Percentiles rank a stretch among this genome's conserved stretches.
phyloP scores from a whole-genome alignment of 2,329 filamentous ascomycete species.

The Fusarium pseudograminearum region DNA sequence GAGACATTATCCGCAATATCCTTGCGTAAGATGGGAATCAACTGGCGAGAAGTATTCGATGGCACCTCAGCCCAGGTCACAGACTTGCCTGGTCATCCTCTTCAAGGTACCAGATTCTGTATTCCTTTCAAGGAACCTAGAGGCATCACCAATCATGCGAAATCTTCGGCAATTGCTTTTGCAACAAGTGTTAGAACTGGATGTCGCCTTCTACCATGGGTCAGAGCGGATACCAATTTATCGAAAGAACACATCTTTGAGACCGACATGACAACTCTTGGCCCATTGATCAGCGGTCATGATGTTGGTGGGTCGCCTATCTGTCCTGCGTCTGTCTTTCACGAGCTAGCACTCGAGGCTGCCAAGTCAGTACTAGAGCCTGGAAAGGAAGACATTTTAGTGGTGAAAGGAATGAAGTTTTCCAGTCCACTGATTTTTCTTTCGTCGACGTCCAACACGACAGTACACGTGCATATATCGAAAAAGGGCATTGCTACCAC shows the following conservation, averaged over 20 bases:
- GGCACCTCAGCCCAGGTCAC: neutral
- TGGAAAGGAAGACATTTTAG: neutral
- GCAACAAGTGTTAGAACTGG: neutral
- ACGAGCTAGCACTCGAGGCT: slow-evolving; percentile 8
- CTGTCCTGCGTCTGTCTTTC: slow-evolving; percentile 6
- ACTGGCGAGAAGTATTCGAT: neutral
- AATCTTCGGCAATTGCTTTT: too few species aligned
- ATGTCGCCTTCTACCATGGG: neutral
- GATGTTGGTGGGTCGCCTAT: slow-evolving; percentile 5
- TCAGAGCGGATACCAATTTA: neutral
- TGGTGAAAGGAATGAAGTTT: neutral
- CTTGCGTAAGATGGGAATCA: neutral
- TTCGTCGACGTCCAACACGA: neutral
- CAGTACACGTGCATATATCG: neutral
- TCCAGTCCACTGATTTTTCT: neutral
- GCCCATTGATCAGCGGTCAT: slow-evolving; percentile 1
- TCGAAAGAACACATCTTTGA: neutral
- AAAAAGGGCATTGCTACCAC: neutral
- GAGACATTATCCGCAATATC: neutral
- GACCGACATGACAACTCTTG: neutral
- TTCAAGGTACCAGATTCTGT: neutral
- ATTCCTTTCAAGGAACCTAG: neutral
- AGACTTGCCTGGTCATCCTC: neutral
- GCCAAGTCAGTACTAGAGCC: neutral
- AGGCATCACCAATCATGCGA: fast-evolving